Conservation (phyloP, 805 yeast species). For the Kazachstania taianensis region DNA sequence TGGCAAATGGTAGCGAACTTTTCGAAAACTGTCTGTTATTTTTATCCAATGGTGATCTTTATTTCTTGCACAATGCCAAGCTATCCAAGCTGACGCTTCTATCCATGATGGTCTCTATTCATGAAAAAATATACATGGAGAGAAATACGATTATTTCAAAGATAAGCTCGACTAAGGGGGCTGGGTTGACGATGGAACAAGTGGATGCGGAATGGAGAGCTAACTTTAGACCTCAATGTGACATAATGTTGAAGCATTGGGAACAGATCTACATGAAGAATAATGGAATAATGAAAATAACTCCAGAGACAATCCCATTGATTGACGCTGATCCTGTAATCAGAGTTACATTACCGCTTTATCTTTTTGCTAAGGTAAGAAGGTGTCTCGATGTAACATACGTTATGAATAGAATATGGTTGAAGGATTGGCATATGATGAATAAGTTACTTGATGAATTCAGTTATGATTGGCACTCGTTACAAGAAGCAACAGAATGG, state of each 20-base stretch:
- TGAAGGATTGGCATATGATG: conserved; percentile 62
- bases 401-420: conserved; percentile 49
- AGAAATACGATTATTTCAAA: conserved; percentile 26
- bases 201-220: conserved; percentile 57
- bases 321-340: conserved; percentile 45
- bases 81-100: conserved; percentile 35
- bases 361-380: conserved; percentile 57
- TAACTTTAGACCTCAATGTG: conserved; percentile 49
- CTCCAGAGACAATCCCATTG: conserved; percentile 30
- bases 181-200: conserved; percentile 28
- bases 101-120: conserved; percentile 52
- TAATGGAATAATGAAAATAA: conserved; percentile 52
- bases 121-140: conserved; percentile 53
- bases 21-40: conserved; percentile 38
- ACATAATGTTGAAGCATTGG: conserved; percentile 53
- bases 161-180: conserved; percentile 19
- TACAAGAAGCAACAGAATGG: conserved; percentile 51
- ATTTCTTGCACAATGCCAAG: conserved; percentile 24
- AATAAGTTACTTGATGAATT: conserved; percentile 39
- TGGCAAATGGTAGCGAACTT: conserved; percentile 45
- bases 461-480: conserved; percentile 47
- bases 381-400: conserved; percentile 54
- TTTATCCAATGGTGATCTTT: conserved; percentile 33
- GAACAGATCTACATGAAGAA: conserved; percentile 50
- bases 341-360: conserved; percentile 56